Base-by-base conservation (phyloP, 2,329 filamentous ascomycete species). In the Diaporthe eres region DNA sequence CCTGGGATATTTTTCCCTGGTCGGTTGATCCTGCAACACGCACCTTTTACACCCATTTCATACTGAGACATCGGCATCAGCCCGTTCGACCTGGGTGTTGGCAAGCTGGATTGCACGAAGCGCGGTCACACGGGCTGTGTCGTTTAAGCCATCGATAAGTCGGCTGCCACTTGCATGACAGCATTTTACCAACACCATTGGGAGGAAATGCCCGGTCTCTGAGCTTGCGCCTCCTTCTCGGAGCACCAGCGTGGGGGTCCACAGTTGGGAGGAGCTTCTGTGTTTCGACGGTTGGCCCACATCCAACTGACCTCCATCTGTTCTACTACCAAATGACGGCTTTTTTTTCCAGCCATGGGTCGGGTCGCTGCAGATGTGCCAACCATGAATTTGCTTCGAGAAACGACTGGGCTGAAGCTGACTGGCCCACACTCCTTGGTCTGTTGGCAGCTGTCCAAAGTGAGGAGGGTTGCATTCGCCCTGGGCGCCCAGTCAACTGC, bases 401-500 rank as follows among this genome's bases (percentile, higher is more conserved):
- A 74, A 73, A 55, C 67, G 47, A 75, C 60, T n/a, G 70, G 44
- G 13, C 12, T 57, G 72, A 31, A 67, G 58, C 55, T 70, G 53
- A 72, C 44, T 72, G 61, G 72, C 37, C 75, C 44, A 44, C 55
- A 31, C 51, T 7, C 5, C 34, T 31, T 67, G 57, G 63, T 39
- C 63, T 57, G 49, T 51, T 72, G 71, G 57, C 71, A 15, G 71
- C 71, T 72, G 55, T 19, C 61, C 68, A 51, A 70, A 51, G 31
- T 7, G 49, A 53, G 39, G 53, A 74, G 55, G 19, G 74, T 75
- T 75, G 74, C 74, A 75, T 75, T 71, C 57, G 63, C 63, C 55
- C 72, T 75, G 55, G 74, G 57, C 49, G 31, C 57, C 61, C 65
- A 71, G 71, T 53, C 76, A 77, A 77, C 74, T 77, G 76, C 76